Evolutionary conservation across 1,139 yeast species (phyloP).

Genomic region (Taphrina betulina): DNA sequence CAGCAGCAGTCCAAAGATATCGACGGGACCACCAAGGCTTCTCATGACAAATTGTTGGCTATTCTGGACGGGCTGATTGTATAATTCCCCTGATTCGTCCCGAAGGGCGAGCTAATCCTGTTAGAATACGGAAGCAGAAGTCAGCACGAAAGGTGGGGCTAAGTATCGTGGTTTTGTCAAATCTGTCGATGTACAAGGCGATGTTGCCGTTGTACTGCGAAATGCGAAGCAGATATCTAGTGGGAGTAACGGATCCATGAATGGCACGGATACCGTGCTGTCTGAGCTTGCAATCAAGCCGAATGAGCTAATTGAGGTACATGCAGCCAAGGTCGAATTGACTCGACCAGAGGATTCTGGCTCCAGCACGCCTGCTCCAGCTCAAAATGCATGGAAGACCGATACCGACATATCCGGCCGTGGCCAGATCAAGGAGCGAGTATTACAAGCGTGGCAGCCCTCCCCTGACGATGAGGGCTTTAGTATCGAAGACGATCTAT

Average conservation of each 20-base stretch:
- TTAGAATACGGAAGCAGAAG: constrained; percentile 18
- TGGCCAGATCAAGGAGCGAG: constrained; percentile 58
- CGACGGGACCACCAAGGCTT: not conserved
- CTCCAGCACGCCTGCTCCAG: not conserved
- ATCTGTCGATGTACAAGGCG: not conserved
- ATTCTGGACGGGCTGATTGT: constrained; percentile 12
- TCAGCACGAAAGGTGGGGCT: constrained; percentile 6
- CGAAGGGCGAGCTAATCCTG: not conserved
- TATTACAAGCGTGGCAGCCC: constrained; percentile 83
- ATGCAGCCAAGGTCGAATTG: constrained; percentile 38
- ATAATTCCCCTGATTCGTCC: not conserved
- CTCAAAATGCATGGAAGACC: constrained; percentile 57
- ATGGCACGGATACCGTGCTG: constrained; percentile 45
- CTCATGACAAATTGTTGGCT: constrained; percentile 4
- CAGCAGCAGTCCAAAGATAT: not conserved
- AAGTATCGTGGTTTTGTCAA: constrained; percentile 18
- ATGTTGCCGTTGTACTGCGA: constrained; percentile 8
- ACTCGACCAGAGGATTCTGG: constrained; percentile 30
- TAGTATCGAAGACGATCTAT: constrained; percentile 46
- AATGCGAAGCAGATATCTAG: constrained; percentile 4
- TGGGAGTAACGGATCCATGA: constrained; percentile 42
- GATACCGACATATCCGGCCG: constrained; percentile 64
- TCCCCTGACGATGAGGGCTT: constrained; percentile 45
- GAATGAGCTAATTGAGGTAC: constrained; percentile 65
- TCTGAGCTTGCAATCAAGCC: constrained; percentile 56